Percentiles rank a stretch among this genome's conserved stretches.
Conservation (phyloP, 2,329 filamentous ascomycete genomes). For the Aspergillus sp. region DNA sequence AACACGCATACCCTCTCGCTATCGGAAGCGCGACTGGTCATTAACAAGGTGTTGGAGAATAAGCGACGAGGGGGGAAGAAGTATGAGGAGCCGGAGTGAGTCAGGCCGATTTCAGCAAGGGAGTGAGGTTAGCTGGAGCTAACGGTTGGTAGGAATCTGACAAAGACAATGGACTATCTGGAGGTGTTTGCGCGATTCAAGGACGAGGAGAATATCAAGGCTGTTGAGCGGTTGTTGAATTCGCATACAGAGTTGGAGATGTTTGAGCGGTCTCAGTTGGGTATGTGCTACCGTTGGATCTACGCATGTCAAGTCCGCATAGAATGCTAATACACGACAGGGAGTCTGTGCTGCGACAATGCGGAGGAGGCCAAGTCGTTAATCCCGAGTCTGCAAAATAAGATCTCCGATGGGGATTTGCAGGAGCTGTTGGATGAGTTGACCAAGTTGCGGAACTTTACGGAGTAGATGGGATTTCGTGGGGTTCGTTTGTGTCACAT, state of each 20-base stretch:
- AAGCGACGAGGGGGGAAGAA: slow-evolving; percentile 73
- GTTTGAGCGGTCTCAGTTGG: slow-evolving; percentile 89
- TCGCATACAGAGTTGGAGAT: slow-evolving; percentile 70
- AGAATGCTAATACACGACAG: slow-evolving; percentile 41
- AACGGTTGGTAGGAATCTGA: slow-evolving; percentile 51
- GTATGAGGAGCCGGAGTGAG: slow-evolving; percentile 76
- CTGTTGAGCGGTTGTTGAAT: slow-evolving; percentile 81
- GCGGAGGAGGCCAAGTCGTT: slow-evolving; percentile 95
- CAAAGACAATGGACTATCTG: slow-evolving; percentile 85
- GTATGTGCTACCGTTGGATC: slow-evolving; percentile 42
- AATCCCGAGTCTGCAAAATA: slow-evolving; percentile 80
- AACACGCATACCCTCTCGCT: slow-evolving; percentile 85
- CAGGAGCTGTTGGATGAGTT: slow-evolving; percentile 86
- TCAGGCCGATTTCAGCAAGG: slow-evolving; percentile 10
- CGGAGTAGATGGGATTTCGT: slow-evolving; percentile 23
- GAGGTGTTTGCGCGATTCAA: slow-evolving; percentile 95
- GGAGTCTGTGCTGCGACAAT: slow-evolving; percentile 83
- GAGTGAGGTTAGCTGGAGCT: slow-evolving; percentile 1
- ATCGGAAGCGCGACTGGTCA: slow-evolving; percentile 84
- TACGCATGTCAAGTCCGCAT: neutral
- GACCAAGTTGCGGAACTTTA: slow-evolving; percentile 61
- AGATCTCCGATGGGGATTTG: slow-evolving; percentile 83
- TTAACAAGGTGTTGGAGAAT: slow-evolving; percentile 80
- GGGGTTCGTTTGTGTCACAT: slow-evolving; percentile 2
- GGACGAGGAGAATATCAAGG: slow-evolving; percentile 86